Evolutionary conservation across 1,139 yeast species (phyloP).

Genomic region (Yamadazyma aaseri): DNA sequence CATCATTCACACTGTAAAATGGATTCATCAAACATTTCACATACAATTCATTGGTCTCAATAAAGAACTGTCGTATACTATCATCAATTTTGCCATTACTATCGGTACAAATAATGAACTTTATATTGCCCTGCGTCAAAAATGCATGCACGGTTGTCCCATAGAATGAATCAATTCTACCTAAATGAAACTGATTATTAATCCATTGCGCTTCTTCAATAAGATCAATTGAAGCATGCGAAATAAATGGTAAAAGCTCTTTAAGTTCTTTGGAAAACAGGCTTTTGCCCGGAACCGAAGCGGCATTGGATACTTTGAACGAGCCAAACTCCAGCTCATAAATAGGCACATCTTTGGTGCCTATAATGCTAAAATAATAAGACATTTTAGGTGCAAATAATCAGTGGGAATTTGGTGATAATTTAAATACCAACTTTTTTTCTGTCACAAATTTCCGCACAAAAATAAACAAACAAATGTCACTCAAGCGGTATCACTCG

Average conservation of each 20-base stretch:
- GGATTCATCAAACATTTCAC: conserved; percentile 86
- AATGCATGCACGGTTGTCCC: conserved; percentile 79
- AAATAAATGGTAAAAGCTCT: conserved; percentile 83
- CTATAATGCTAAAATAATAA: conserved; percentile 84
- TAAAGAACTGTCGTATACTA: conserved; percentile 79
- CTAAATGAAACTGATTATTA: conserved; percentile 61
- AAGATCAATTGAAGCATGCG: conserved; percentile 84
- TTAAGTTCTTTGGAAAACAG: conserved; percentile 68
- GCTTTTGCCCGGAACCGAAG: conserved; percentile 50
- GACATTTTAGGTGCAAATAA: conserved; percentile 29
- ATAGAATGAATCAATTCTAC: conserved; percentile 82
- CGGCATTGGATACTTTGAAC: conserved; percentile 27
- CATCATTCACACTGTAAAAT: conserved; percentile 74
- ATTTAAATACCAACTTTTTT: neutral
- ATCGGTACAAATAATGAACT: conserved; percentile 77
- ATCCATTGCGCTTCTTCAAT: conserved; percentile 90
- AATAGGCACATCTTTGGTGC: conserved; percentile 81
- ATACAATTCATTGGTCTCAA: conserved; percentile 83
- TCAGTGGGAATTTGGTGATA: conserved; percentile 1
- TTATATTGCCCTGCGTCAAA: conserved; percentile 84
- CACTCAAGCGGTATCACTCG: conserved; percentile 16
- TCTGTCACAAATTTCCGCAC: neutral
- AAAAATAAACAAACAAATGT: conserved; percentile 3
- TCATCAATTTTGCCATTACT: conserved; percentile 48
- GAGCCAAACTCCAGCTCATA: conserved; percentile 89